Percentiles rank a stretch among this genome's conserved stretches.
Conservation (phyloP, 441 rosid species). For the Raphanus hybrid region DNA sequence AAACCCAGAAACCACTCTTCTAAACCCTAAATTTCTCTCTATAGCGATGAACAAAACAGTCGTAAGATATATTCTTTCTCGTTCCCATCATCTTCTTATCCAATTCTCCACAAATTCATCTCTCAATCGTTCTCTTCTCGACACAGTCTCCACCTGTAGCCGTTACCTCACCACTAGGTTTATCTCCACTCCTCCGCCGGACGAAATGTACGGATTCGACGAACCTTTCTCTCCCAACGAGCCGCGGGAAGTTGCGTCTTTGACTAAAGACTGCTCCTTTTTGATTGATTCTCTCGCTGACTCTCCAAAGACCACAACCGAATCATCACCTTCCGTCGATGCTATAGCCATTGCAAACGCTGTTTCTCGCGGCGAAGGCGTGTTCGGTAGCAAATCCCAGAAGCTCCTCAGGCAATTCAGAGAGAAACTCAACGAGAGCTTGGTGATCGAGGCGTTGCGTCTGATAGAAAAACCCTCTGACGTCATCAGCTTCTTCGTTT, state of each 20-base stretch:
- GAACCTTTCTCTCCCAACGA: constrained; percentile 43
- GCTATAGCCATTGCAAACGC: constrained; percentile 61
- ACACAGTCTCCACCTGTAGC: constrained; percentile 38
- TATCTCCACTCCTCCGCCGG: constrained; percentile 50
- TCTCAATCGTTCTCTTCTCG: constrained; percentile 24
- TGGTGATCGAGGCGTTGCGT: constrained; percentile 72
- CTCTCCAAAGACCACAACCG: constrained; percentile 37
- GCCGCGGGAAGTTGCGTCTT: constrained; percentile 48
- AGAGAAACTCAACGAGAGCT: constrained; percentile 56
- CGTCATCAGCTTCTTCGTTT: constrained; percentile 73
- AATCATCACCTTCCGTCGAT: constrained; percentile 50
- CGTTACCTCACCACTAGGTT: constrained; percentile 42
- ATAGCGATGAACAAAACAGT: constrained; percentile 49
- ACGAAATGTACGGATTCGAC: constrained; percentile 55
- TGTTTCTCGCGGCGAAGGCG: constrained; percentile 47
- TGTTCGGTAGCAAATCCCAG: constrained; percentile 57
- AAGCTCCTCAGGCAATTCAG: constrained; percentile 74
- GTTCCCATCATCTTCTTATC: constrained; percentile 36
- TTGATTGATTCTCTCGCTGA: constrained; percentile 57
- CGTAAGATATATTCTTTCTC: constrained; percentile 46
- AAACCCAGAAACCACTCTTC: constrained; percentile 32
- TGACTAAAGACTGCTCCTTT: constrained; percentile 61
- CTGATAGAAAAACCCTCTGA: constrained; percentile 57
- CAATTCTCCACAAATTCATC: constrained; percentile 30
- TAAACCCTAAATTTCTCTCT: constrained; percentile 36